Base-by-base conservation (phyloP, 176 grass and related monocot species). In the Elaeis guineensis region DNA sequence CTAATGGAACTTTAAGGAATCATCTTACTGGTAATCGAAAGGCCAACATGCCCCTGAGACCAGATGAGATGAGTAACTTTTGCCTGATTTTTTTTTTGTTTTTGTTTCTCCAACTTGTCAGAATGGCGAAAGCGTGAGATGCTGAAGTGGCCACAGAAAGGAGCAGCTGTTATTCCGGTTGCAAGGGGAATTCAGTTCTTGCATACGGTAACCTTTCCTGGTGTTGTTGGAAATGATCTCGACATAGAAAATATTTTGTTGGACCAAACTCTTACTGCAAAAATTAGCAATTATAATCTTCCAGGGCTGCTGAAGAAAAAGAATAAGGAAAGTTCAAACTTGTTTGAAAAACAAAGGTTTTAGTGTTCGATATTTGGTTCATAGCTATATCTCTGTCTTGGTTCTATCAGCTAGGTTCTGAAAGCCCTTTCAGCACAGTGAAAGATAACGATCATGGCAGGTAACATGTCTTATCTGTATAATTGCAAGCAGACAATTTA, bases 101-200 rank as follows among this genome's bases (percentile, higher is more conserved):
- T 9, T 66, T 22, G 65, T 11, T 39, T 14, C 35, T 44, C 35
- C 35, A 2, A 44, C 35, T 11, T 44, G 35, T 0, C 78, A 95
- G 91, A 96, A 64, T 80, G 80, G 51, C 66, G 73, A 19, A 77
- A 90, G 62, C 81, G 83, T 16, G 72, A 82, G 48, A 96, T 70
- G 58, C 74, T 96, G 20, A 55, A 66, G 2, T 96, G 83, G 86
- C 70, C 77, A 23, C 86, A 87, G 74, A 96, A 86, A 66, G 89
- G 85, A n/a, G 69, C 64, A 51, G 57, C 83, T 17, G 62, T 68
- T 3, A 90, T 87, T 32, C 80, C 80, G 5, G 72, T 90, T 53
- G 86, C 91, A 11, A 96, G 82, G 69, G 91, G 91, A 65, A 84
- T 96, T 12, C 86, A 90, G 72, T 90, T 95, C 65, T 81, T 95